Conservation (phyloP, 2,329 filamentous ascomycete species). For the Pestalotiopsis sp. region DNA sequence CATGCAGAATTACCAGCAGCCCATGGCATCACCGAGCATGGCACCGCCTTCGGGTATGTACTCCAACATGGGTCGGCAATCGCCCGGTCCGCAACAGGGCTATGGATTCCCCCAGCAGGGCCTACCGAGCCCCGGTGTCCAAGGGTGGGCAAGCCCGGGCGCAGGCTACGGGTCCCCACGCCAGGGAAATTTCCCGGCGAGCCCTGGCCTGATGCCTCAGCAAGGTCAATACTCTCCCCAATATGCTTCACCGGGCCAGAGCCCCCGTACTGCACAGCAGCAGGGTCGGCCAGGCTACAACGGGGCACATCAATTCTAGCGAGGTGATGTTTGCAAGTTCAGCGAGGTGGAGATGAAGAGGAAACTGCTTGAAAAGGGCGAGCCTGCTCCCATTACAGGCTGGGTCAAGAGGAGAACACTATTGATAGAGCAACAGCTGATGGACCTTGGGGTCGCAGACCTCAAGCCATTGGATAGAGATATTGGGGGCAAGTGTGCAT, state of each 20-base stretch:
- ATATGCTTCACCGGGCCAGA: constrained; percentile 21
- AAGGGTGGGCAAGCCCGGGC: constrained; percentile 30
- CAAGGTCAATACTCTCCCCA: constrained; percentile 25
- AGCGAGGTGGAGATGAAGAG: background rate
- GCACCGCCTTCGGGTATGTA: constrained; percentile 33
- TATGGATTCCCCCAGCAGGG: constrained; percentile 26
- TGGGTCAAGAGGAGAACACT: constrained; percentile 9
- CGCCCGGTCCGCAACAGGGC: constrained; percentile 26
- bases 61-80: constrained; percentile 30
- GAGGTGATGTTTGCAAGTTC: background rate
- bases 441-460: background rate
- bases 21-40: constrained; percentile 22
- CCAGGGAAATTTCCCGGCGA: constrained; percentile 22
- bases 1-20: constrained; percentile 37
- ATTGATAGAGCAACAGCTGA: constrained; percentile 2
- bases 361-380: background rate
- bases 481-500: background rate
- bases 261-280: constrained; percentile 19
- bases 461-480: background rate
- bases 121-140: constrained; percentile 27
- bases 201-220: constrained; percentile 25
- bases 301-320: constrained; percentile 29
- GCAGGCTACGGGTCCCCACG: constrained; percentile 27
- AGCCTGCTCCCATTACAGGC: background rate
- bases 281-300: constrained; percentile 16